Evolutionary conservation across 2,329 filamentous ascomycete species (phyloP), one percentile per base, ranked within the genome.

Genomic region (Colletotrichum graminicola): DNA sequence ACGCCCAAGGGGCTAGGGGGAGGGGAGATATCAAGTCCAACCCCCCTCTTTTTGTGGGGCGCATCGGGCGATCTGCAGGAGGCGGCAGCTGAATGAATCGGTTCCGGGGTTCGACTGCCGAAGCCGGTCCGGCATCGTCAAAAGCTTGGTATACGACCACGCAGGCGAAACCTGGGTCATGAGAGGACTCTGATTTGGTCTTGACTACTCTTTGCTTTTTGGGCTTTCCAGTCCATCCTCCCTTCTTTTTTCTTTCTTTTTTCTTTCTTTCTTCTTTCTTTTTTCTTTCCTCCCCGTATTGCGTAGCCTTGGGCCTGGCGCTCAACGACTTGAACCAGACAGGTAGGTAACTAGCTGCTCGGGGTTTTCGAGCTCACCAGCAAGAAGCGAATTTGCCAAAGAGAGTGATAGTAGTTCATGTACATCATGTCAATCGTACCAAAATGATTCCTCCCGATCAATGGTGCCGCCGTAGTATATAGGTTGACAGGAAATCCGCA

Each of bases 401-500:
- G 43, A 55, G 47, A 63, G 34, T 64, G 62, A 61, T 43, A 70
- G 54, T 64, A 59, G 54, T 63, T 73, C 67, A 72, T 73, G 59
- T 67, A 43, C 67, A 45, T 73, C 71, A 59, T 73, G 39, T 73
- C 71, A 72, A 63, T 73, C 71, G 59, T 73, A 56, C 54, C 67
- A 26, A 45, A 49, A 54, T 45, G 67, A 67, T 45, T 62, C 71
- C 62, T 57, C 54, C 62, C 51, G 43, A 66, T 71, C 61, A 39
- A 51, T 56, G 36, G 61, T 51, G 67, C 59, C 66, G 66, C 56
- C 56, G 55, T 66, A 71, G 45, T 61, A 52, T 67, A 73, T 55
- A 73, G 62, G 54, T 67, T 54, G 43, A 60, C 26, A 61, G 60
- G 52, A 72, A 64, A 54, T 34, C 57, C 62, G n/a, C 41, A 62